Conservation (phyloP, 257 asterid species). For the Nicotiana noctiflora region DNA sequence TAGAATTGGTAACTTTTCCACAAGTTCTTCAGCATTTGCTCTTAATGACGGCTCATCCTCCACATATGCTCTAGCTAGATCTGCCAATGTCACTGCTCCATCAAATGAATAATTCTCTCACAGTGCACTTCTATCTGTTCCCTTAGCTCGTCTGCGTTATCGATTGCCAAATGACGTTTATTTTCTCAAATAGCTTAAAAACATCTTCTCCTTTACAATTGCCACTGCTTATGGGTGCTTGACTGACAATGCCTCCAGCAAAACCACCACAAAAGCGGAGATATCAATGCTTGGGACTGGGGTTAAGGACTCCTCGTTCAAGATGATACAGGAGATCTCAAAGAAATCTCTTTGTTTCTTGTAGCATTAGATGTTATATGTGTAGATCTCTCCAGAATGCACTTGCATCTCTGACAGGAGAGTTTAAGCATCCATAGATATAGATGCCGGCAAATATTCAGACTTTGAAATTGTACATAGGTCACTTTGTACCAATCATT, state of each 20-base stretch:
- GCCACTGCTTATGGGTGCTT: slow-evolving; percentile 26
- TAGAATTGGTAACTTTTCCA: slow-evolving; percentile 44
- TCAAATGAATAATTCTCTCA: slow-evolving; percentile 65
- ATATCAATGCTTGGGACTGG: slow-evolving; percentile 37
- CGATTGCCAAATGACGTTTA: slow-evolving; percentile 39
- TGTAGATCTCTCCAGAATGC: no score
- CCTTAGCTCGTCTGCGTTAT: slow-evolving; percentile 40
- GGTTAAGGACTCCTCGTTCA: slow-evolving; percentile 11
- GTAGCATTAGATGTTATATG: no score
- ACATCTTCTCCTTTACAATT: slow-evolving; percentile 15
- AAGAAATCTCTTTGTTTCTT: no score
- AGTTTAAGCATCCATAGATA: no score
- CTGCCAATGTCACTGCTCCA: slow-evolving; percentile 53
- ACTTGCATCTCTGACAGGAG: no score
- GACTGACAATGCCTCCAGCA: slow-evolving; percentile 66
- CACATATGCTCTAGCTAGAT: slow-evolving; percentile 62
- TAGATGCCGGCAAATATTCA: no score
- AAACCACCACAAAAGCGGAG: slow-evolving; percentile 60
- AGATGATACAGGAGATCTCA: background rate
- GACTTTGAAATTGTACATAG: no score
- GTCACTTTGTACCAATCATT: no score
- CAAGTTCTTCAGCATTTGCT: slow-evolving; percentile 75
- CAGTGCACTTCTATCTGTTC: slow-evolving; percentile 65
- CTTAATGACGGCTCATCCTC: slow-evolving; percentile 53
- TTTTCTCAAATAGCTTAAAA: slow-evolving; percentile 32